phyloP scores from a whole-genome alignment of 1,139 yeast species.

The Geotrichum restrictum region DNA sequence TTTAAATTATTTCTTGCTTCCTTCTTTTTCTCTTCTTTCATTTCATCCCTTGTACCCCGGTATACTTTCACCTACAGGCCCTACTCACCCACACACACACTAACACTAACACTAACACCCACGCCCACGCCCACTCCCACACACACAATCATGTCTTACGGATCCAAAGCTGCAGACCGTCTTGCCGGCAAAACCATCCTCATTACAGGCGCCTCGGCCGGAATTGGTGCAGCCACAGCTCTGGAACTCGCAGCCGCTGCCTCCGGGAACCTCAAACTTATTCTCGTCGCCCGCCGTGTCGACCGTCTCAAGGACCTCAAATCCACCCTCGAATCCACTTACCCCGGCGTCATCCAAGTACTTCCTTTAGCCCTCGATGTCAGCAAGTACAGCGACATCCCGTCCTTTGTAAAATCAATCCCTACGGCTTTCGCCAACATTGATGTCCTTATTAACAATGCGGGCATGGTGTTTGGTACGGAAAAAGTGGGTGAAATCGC shows the following conservation, averaged over 20 bases:
- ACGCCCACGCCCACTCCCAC: too few relatives aligned
- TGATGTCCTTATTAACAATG: conserved; percentile 67
- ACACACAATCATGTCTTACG: conserved; percentile 42
- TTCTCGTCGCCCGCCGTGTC: conserved; percentile 66
- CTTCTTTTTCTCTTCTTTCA: too few relatives aligned
- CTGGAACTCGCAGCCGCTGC: conserved; percentile 66
- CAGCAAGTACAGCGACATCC: conserved; percentile 44
- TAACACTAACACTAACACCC: background rate
- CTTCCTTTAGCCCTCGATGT: conserved; percentile 59
- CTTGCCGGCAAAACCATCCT: conserved; percentile 57
- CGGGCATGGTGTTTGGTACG: conserved; percentile 73
- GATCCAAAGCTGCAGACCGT: conserved; percentile 55
- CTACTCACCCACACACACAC: background rate
- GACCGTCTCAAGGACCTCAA: conserved; percentile 48
- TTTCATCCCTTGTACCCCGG: too few relatives aligned
- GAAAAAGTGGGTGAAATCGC: conserved; percentile 59
- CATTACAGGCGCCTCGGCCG: conserved; percentile 74
- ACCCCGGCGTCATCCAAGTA: conserved; percentile 43
- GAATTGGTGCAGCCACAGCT: conserved; percentile 78
- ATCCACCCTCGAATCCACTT: conserved; percentile 44
- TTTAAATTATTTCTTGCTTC: too few relatives aligned
- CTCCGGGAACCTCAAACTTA: conserved; percentile 59
- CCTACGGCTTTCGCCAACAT: conserved; percentile 40
- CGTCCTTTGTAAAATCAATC: conserved; percentile 48
- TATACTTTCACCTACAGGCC: conserved; percentile 61